A percentile compares a stretch with the other conserved stretches of the same genome.
Conservation (phyloP, 1,284 basidiomycete species). For the Cryptococcus sp. region DNA sequence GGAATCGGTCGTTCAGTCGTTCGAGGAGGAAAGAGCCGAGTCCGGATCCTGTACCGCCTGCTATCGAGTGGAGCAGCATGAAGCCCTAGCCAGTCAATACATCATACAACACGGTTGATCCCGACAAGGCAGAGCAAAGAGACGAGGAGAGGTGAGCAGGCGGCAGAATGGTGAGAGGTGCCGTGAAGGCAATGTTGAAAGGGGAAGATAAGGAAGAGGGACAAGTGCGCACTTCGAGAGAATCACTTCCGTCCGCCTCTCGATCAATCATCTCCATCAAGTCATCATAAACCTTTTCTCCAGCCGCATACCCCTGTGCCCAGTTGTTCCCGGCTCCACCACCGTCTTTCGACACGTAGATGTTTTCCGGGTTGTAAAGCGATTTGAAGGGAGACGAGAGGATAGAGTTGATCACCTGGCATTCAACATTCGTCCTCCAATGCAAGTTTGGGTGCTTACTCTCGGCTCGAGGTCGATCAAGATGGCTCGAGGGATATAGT, state of each 20-base stretch:
- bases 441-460: constrained; percentile 51
- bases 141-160: neutral
- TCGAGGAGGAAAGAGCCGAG: constrained; percentile 96
- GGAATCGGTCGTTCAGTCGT: constrained; percentile 93
- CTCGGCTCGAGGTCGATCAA: constrained; percentile 96
- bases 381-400: constrained; percentile 84
- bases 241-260: constrained; percentile 97
- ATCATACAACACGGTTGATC: too few species aligned
- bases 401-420: constrained; percentile 92
- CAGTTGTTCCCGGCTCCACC: constrained; percentile 99
- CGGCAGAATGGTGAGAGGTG: neutral
- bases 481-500: constrained; percentile 96
- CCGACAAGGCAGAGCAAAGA: too few species aligned
- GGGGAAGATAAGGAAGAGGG: neutral
- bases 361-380: constrained; percentile 97
- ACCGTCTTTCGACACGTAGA: constrained; percentile 89
- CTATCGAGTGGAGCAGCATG: constrained; percentile 98
- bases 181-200: neutral
- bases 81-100: constrained; percentile 69
- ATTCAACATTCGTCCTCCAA: neutral
- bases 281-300: constrained; percentile 90
- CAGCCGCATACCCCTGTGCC: constrained; percentile 88
- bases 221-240: constrained; percentile 67
- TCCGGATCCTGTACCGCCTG: constrained; percentile 96
- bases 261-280: constrained; percentile 99